Evolutionary conservation across 257 asterid species (phyloP).

Genomic region (Solanum etuberosum): DNA sequence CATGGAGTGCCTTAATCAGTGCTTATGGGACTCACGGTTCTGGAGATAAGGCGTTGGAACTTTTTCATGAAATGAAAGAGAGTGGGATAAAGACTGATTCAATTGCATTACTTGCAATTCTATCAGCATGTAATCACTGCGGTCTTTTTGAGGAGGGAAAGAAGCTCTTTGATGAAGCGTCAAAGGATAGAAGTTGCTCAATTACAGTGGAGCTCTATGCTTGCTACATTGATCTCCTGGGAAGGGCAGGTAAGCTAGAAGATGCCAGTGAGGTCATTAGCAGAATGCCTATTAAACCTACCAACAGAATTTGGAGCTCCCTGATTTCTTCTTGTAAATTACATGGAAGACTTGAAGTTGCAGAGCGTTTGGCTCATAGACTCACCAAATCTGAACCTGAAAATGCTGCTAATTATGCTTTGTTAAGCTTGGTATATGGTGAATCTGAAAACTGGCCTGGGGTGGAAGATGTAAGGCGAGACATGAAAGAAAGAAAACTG

Average conservation of each 20-base stretch:
- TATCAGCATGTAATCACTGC: conserved; percentile 50
- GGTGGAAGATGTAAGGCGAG: conserved; percentile 44
- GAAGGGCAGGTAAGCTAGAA: conserved; percentile 57
- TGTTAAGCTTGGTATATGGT: conserved; percentile 48
- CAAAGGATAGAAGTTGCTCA: conserved; percentile 9
- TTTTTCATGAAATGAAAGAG: conserved; percentile 36
- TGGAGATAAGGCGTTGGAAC: conserved; percentile 40
- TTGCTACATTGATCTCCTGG: conserved; percentile 58
- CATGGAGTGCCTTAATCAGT: conserved; percentile 57
- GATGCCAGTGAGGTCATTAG: conserved; percentile 37
- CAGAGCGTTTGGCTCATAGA: conserved; percentile 28
- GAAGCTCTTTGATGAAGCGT: conserved; percentile 25
- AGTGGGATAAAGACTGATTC: conserved; percentile 38
- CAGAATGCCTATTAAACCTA: conserved; percentile 29
- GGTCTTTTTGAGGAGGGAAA: conserved; percentile 56
- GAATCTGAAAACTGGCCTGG: conserved; percentile 57
- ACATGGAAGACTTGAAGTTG: conserved; percentile 52
- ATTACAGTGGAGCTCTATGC: conserved; percentile 48
- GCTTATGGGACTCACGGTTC: conserved; percentile 46
- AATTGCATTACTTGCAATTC: conserved; percentile 36
- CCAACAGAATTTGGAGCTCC: conserved; percentile 35
- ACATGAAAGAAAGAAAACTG: conserved; percentile 26
- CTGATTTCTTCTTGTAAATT: conserved; percentile 49
- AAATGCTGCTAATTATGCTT: conserved; percentile 47
- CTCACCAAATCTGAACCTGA: conserved; percentile 53